A percentile compares a stretch with the other conserved stretches of the same genome.
Conservation (phyloP, 441 rosid species). For the Gossypium trilobum region DNA sequence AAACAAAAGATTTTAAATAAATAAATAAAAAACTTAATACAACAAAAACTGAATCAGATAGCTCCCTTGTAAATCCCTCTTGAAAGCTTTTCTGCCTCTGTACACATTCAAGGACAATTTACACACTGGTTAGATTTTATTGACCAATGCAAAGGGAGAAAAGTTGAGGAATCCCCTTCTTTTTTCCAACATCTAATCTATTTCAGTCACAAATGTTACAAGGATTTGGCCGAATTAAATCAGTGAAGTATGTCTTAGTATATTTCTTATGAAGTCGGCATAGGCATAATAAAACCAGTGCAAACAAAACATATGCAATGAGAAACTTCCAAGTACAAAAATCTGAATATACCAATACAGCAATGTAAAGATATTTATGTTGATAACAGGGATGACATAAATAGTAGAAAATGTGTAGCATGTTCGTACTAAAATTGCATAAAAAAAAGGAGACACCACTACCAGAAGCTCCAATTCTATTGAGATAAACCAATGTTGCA, state of each 20-base stretch:
- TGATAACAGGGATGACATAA: background rate
- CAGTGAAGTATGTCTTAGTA: background rate
- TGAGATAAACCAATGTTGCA: constrained; percentile 84
- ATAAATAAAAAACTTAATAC: background rate
- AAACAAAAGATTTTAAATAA: background rate
- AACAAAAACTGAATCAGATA: background rate
- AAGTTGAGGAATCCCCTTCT: background rate
- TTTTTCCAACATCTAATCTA: background rate
- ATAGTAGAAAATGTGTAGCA: background rate
- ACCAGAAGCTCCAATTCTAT: constrained; percentile 89
- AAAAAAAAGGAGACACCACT: constrained; percentile 22
- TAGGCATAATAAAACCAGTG: background rate
- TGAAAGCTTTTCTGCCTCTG: background rate
- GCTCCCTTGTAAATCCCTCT: background rate
- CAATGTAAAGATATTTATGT: background rate
- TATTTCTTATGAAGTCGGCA: background rate
- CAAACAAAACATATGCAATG: background rate
- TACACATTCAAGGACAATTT: background rate
- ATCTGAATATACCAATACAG: background rate
- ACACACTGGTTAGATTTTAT: background rate
- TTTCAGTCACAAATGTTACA: background rate
- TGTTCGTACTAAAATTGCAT: background rate
- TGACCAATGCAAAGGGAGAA: background rate
- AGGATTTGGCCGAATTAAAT: background rate
- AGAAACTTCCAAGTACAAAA: background rate